phyloP scores from a whole-genome alignment of 2,329 filamentous ascomycete species.

The Fusarium sterilihyphosum region DNA sequence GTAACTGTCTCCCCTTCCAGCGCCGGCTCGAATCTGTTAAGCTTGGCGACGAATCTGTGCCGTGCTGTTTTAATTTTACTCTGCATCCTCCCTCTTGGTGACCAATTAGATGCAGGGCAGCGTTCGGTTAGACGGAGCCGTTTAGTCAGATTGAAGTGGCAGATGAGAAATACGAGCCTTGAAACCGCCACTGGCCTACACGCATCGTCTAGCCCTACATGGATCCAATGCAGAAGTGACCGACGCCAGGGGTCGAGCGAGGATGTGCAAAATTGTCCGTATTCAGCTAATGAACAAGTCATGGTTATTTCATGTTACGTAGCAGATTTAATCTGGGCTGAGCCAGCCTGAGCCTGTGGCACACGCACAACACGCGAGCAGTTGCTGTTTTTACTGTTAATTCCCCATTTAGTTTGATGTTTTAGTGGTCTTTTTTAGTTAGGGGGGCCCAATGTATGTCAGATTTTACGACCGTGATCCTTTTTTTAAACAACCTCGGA shows the following conservation, averaged over 20 bases:
- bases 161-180: slow-evolving; percentile 20
- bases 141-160: not conserved
- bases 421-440: not conserved
- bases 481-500: not conserved
- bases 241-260: not conserved
- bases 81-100: not conserved
- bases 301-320: slow-evolving; percentile 10
- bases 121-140: slow-evolving; percentile 20
- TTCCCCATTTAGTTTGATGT: not conserved
- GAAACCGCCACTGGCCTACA: slow-evolving; percentile 20
- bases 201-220: slow-evolving; percentile 11
- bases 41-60: not conserved
- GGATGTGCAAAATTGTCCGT: not conserved
- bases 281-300: slow-evolving; percentile 8
- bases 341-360: not conserved
- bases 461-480: not conserved
- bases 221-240: slow-evolving; percentile 7
- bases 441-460: not conserved
- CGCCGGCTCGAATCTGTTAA: not conserved
- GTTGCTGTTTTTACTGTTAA: slow-evolving; percentile 34
- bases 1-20: not conserved
- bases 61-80: not conserved
- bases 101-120: not conserved
- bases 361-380: slow-evolving; percentile 37
- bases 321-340: slow-evolving; percentile 7